Conservation (phyloP, 2,329 filamentous ascomycete genomes). For the Aspergillus sp. region DNA sequence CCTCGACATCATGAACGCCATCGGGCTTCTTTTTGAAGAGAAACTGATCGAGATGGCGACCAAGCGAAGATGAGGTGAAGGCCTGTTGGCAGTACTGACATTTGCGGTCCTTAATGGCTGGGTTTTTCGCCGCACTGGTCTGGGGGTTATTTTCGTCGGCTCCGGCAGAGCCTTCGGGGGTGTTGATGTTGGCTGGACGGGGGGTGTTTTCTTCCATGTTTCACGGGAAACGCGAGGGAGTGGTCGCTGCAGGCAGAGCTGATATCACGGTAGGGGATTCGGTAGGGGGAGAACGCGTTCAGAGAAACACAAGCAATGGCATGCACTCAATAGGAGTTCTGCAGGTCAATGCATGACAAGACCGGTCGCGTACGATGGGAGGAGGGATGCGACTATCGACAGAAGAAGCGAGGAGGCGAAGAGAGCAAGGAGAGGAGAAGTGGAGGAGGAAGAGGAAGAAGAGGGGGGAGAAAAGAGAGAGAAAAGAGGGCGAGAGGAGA, state of each 20-base stretch:
- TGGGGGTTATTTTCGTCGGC: conserved; percentile 31
- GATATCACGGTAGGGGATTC: not conserved
- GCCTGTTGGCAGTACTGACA: conserved; percentile 86
- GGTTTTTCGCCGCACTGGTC: conserved; percentile 31
- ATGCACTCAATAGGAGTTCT: conserved; percentile 8
- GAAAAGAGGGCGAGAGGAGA: conserved; percentile 1
- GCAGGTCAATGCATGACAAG: conserved; percentile 21
- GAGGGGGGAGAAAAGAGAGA: conserved; percentile 2
- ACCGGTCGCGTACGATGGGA: conserved; percentile 4
- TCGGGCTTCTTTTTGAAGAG: conserved; percentile 94
- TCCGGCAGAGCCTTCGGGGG: conserved; percentile 38
- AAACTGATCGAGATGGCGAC: conserved; percentile 89
- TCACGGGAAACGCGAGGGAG: conserved; percentile 12
- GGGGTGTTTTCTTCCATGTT: conserved; percentile 23
- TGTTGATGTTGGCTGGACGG: conserved; percentile 36
- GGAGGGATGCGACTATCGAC: not conserved
- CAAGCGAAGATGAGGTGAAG: conserved; percentile 91
- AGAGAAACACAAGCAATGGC: conserved; percentile 8
- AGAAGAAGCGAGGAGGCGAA: not conserved
- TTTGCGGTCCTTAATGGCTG: conserved; percentile 74
- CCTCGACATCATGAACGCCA: conserved; percentile 84
- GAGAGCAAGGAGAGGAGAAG: conserved; percentile 7
- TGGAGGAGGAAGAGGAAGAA: conserved; percentile 4
- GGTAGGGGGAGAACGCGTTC: conserved; percentile 13
- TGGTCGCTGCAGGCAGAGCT: conserved; percentile 3